Evolutionary conservation across 2,329 filamentous ascomycete genomes (phyloP), one percentile per base, ranked within the genome.

Genomic region (Byssoonygena ceratinophila): DNA sequence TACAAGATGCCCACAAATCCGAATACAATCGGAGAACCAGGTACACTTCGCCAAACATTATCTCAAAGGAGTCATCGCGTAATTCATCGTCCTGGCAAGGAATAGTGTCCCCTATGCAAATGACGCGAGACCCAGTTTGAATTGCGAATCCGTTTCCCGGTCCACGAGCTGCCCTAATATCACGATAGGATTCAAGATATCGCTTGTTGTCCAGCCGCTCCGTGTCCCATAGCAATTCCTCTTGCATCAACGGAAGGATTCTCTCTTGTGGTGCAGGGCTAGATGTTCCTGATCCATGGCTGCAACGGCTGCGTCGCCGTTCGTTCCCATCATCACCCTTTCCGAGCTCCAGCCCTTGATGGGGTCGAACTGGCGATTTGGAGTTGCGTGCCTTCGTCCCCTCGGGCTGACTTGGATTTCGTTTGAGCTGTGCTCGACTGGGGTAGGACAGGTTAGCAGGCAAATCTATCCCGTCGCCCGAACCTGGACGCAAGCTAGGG

Each of bases 1-100:
- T 55, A 53, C 65, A 68, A 3, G 65, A 60, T 43, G 65, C 64
- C 66, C 66, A 68, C 27, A 67, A 46, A 45, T 68, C 65, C 11
- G 63, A 60, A 54, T 65, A 67, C 44, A 68, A 52, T 2, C 56
- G 59, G 40, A 62, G 64, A 34, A 68, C 56, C 23, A 67, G 55
- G 41, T 62, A 67, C 0, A 66, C 47, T 29, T 65, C 62, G 6
- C 66, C 65, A 45, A 54, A 50, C 2, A 54, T 40, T 8, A 67
- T 54, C 11, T 63, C 56, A 51, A 66, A 66, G 50, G 64, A 59
- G 39, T 68, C 66, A 2, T 49, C 7, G 2, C 41, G 40, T 27
- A 47, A 54, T 31, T 59, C 50, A 6, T 59, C 52, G 23, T 36
- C 45, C 7, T 25, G 3, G 32, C n/a, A 16, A 12, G 40, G n/a